Conservation (phyloP, 148 eudicot genomes). For the Rhododendron henanense region DNA sequence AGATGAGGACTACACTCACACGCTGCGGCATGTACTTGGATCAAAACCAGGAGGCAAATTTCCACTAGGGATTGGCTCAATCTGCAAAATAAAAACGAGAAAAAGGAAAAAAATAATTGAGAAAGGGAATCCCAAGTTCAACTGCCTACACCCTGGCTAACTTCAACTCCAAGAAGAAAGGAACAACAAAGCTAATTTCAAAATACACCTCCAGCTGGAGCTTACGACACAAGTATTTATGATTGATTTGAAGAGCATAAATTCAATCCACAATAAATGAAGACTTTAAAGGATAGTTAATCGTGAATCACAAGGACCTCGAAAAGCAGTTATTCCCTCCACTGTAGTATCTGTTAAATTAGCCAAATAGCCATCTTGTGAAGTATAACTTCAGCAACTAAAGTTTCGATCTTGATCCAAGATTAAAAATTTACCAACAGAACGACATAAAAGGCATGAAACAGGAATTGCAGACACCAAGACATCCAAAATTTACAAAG, state of each 20-base stretch:
- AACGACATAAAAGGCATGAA: neutral
- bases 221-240: neutral
- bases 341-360: neutral
- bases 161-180: neutral
- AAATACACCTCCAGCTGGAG: neutral
- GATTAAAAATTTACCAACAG: neutral
- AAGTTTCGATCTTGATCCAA: neutral
- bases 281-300: neutral
- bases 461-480: neutral
- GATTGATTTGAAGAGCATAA: neutral
- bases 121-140: slow-evolving; percentile 4
- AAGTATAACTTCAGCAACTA: neutral
- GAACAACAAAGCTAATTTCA: neutral
- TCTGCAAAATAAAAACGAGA: slow-evolving; percentile 52
- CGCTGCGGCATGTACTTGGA: slow-evolving; percentile 95
- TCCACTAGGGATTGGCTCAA: slow-evolving; percentile 95
- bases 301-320: neutral
- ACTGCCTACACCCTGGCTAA: neutral
- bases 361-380: neutral
- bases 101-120: slow-evolving; percentile 7
- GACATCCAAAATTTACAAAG: neutral
- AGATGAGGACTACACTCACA: slow-evolving; percentile 55
- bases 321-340: neutral
- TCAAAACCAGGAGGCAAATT: slow-evolving; percentile 99
- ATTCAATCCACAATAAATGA: neutral